These are phyloP conservation scores for Coelastrella sp. DNA, from an alignment of 139 green algal species.

Conservation along the genomic window DNA sequence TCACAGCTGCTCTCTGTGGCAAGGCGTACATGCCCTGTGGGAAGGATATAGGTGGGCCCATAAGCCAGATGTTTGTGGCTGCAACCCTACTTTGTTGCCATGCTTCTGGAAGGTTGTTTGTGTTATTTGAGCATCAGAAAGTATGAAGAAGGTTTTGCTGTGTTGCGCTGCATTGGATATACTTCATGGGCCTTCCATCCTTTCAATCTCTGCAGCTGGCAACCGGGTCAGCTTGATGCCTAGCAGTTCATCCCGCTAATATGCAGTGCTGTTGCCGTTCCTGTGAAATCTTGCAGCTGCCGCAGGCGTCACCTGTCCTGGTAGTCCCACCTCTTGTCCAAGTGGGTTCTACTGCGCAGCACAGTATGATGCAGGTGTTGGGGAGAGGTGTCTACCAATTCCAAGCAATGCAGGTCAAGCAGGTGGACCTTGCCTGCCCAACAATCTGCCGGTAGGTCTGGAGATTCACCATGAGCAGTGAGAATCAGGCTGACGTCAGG, in stretches of 20 bases:
- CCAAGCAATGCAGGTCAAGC: constrained; percentile 18
- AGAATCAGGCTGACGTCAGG: no score
- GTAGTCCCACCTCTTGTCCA: background rate
- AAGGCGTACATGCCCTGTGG: constrained; percentile 32
- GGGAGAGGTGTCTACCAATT: constrained; percentile 23
- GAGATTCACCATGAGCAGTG: no score
- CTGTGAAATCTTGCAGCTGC: background rate
- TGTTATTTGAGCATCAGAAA: background rate
- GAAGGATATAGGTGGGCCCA: constrained; percentile 12
- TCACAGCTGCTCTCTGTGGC: background rate
- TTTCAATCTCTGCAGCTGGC: background rate
- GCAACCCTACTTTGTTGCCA: no score
- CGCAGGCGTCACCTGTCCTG: constrained; percentile 14
- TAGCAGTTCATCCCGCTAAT: no score
- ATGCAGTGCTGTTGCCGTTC: background rate
- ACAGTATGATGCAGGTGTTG: background rate
- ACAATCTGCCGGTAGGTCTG: constrained; percentile 39
- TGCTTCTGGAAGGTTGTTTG: background rate
- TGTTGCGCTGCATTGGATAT: background rate
- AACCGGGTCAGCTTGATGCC: background rate
- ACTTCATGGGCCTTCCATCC: background rate
- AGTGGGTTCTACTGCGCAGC: constrained; percentile 36
- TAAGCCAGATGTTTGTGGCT: background rate
- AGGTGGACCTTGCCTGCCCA: constrained; percentile 38
- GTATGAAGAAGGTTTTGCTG: background rate